phyloP scores from a whole-genome alignment of 441 rosid genomes.

The Pelargonium cotyledonis region DNA sequence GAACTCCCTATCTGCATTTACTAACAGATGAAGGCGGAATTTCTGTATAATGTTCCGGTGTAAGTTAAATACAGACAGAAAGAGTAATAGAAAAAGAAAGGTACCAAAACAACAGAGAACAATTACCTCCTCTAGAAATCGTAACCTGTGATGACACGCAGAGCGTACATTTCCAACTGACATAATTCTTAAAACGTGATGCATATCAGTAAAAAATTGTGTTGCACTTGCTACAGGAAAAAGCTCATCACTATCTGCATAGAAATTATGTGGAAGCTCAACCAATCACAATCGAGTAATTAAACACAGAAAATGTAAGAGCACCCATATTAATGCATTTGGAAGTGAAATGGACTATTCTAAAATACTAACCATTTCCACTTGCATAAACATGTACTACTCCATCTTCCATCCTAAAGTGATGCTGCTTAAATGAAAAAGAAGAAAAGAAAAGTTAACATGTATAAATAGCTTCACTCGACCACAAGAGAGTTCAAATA shows the following conservation, averaged over 20 bases:
- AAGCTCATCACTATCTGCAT: slow-evolving; percentile 44
- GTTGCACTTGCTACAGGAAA: slow-evolving; percentile 64
- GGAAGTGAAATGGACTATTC: neutral
- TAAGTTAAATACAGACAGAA: slow-evolving; percentile 20
- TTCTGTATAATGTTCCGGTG: slow-evolving; percentile 39
- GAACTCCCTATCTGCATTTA: slow-evolving; percentile 62
- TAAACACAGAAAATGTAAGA: slow-evolving; percentile 7
- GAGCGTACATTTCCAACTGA: slow-evolving; percentile 66
- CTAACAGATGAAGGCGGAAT: slow-evolving; percentile 61
- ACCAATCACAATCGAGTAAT: neutral
- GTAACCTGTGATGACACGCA: slow-evolving; percentile 53
- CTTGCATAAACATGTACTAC: slow-evolving; percentile 54
- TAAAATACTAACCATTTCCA: slow-evolving; percentile 35
- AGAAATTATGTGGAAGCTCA: slow-evolving; percentile 10
- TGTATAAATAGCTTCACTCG: neutral
- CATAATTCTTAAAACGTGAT: slow-evolving; percentile 45
- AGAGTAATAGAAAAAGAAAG: neutral
- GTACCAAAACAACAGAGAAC: slow-evolving; percentile 11
- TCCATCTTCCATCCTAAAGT: slow-evolving; percentile 62
- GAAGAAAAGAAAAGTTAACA: neutral
- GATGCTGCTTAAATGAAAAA: slow-evolving; percentile 40
- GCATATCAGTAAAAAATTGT: slow-evolving; percentile 63
- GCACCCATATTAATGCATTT: neutral
- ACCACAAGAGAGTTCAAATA: neutral
- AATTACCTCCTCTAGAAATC: slow-evolving; percentile 59